Evolutionary conservation across 1,284 basidiomycete genomes (phyloP).

Genomic region (Boletellus deceptivus): DNA sequence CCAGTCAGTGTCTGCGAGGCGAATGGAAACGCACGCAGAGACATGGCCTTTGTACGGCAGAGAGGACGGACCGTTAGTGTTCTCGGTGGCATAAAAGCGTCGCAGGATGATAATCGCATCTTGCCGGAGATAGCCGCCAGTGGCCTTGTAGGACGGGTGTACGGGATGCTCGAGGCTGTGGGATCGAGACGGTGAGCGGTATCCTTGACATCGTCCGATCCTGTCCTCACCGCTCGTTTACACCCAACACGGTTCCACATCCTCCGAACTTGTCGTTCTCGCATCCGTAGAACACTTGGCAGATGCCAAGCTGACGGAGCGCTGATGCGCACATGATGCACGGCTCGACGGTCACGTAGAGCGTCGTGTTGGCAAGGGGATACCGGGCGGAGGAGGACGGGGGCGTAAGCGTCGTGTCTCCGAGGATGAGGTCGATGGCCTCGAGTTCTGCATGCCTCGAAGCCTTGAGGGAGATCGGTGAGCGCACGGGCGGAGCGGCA

Average conservation of each 20-base stretch:
- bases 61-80: conserved; percentile 73
- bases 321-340: conserved; percentile 99
- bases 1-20: conserved; percentile 7
- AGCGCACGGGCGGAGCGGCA: not conserved
- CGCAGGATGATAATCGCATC: conserved; percentile 95
- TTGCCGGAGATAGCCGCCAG: conserved; percentile 83
- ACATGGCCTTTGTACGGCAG: not conserved
- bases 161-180: conserved; percentile 61
- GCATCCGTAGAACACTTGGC: conserved; percentile 90
- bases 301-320: conserved; percentile 89
- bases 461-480: conserved; percentile 53
- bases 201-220: conserved; percentile 2
- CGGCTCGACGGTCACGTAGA: conserved; percentile 99
- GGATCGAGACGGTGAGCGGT: conserved; percentile 6
- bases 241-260: conserved; percentile 91
- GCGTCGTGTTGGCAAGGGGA: conserved; percentile 76
- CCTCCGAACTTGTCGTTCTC: conserved; percentile 98
- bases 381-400: conserved; percentile 39
- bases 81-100: conserved; percentile 95
- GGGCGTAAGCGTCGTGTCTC: conserved; percentile 59
- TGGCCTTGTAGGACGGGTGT: conserved; percentile 75
- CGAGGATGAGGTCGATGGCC: conserved; percentile 89
- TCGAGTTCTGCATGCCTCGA: conserved; percentile 98
- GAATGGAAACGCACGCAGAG: conserved; percentile 4
- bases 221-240: conserved; percentile 71